Base-by-base conservation (phyloP, 805 yeast species). In the Teunomyces atbi region DNA sequence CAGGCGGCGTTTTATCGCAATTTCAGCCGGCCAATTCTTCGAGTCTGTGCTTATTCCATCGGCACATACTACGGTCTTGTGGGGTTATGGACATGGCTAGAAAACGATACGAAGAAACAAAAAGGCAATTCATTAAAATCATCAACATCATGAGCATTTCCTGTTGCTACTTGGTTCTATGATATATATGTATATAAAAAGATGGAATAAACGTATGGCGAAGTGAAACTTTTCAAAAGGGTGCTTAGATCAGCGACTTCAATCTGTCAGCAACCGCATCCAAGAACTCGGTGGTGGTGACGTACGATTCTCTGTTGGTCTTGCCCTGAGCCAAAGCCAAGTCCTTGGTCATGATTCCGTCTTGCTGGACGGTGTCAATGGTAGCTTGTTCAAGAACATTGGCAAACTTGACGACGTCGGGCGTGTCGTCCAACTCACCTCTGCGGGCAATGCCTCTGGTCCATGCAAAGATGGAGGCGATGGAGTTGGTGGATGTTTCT, bases 401-500 rank as follows among this genome's bases (percentile, higher is more conserved):
- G 52, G 88, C 98, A 65, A 92, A 92, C 57, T 80, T 69, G 47
- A 82, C 79, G 38, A 92, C 96, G 23, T 84, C 94, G 13, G 95
- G 94, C 36, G 96, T 90, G 44, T 71, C 69, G 68, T 92, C 98
- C 50, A 92, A 76, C 61, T 78, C 83, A 58, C 97, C 98, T 73
- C 98, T 86, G 74, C 91, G 96, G 54, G 83, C 82, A 42, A 92
- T 70, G 62, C 98, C 98, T 62, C 96, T 84, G 30, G 96, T 78
- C 98, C 98, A 92, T 26, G 98, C 98, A 63, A 86, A 92, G 57
- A 92, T 92, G 11, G 97, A 90, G 3, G 98, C 98, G 68, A 92
- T 92, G 13, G 97, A 91, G 73, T 92, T 92, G 48, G 98, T 92
- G 5, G 97, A 89, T 15, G 98, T 92, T 73, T 91, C 97, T 68